Conservation (phyloP, 306 rosid species). For the Casuarina cunninghamiana region DNA sequence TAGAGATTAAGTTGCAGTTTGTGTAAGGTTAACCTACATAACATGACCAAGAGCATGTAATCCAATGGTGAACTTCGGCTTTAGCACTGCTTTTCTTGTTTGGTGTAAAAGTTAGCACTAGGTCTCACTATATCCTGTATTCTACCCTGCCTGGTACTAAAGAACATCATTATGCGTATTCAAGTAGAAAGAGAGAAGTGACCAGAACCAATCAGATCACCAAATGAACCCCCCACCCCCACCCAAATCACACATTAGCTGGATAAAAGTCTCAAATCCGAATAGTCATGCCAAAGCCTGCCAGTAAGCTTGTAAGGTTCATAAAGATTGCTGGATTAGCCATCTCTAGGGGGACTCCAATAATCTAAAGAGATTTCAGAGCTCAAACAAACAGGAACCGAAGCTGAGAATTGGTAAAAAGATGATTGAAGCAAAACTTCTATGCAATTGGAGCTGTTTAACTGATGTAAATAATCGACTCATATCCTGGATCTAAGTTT, state of each 20-base stretch:
- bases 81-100: too few species aligned
- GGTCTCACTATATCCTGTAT: too few species aligned
- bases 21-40: not conserved
- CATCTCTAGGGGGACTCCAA: not conserved
- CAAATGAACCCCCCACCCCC: not conserved
- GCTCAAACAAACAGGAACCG: not conserved
- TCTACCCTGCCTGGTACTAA: too few species aligned
- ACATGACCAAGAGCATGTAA: not conserved
- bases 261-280: not conserved
- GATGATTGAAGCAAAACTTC: not conserved
- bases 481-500: not conserved
- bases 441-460: not conserved
- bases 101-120: too few species aligned
- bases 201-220: not conserved
- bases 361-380: not conserved
- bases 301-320: not conserved
- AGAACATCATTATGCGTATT: not conserved
- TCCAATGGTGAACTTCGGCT: not conserved
- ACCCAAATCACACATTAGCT: not conserved
- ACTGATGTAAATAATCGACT: too few species aligned
- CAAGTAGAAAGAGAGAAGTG: not conserved
- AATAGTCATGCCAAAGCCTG: not conserved
- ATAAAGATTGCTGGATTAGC: not conserved
- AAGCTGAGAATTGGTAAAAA: not conserved
- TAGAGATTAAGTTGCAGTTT: not conserved